These are phyloP conservation scores for Ulota crispa DNA, from an alignment of 225 moss, liverwort and hornwort genomes.

Conservation along the genomic window DNA sequence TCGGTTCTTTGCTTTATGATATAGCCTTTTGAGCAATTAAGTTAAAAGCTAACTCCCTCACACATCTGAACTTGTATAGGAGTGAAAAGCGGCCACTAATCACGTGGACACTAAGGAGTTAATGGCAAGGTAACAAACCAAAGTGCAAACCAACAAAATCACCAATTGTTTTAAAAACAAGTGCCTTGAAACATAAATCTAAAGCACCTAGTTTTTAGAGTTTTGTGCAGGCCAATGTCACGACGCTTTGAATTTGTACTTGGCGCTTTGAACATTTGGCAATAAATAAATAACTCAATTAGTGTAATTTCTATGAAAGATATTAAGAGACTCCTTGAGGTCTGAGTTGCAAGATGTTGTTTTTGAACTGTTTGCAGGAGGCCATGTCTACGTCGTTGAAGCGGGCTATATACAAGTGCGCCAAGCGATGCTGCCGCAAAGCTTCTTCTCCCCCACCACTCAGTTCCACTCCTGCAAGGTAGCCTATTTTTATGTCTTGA, in stretches of 20 bases:
- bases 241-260: no score
- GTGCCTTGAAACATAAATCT: no score
- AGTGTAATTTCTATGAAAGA: no score
- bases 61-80: not conserved
- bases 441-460: conserved; percentile 20
- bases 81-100: not conserved
- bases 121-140: no score
- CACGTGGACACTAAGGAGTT: not conserved
- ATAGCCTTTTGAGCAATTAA: not conserved
- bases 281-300: no score
- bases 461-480: conserved; percentile 44
- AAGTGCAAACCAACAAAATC: no score
- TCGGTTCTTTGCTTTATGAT: not conserved
- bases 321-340: not conserved
- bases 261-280: no score
- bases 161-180: no score
- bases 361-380: conserved; percentile 28
- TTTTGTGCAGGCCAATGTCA: no score
- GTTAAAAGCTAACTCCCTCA: not conserved
- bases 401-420: conserved; percentile 53
- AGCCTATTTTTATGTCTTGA: not conserved
- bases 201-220: no score
- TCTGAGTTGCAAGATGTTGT: no score
- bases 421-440: conserved; percentile 51
- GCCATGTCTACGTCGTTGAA: conserved; percentile 55